A percentile compares a stretch with the other conserved stretches of the same genome.
Conservation (phyloP, 768 basidiomycete genomes). For the Panellus pusillus region DNA sequence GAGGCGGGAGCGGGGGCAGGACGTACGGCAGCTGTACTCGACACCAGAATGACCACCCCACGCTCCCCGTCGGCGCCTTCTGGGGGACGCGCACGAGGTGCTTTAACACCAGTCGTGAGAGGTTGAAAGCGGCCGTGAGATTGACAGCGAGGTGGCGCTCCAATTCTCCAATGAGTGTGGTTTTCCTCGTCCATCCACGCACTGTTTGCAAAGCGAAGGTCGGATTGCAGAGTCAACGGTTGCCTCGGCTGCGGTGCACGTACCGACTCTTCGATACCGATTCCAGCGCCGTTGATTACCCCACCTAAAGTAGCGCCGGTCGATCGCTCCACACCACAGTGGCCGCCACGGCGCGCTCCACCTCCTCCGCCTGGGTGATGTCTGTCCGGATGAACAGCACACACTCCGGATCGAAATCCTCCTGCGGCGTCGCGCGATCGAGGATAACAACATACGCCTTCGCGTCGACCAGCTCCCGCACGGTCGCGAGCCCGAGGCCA, state of each 20-base stretch:
- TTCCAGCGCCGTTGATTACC: slow-evolving; percentile 40
- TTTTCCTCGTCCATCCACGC: slow-evolving; percentile 29
- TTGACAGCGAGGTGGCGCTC: slow-evolving; percentile 37
- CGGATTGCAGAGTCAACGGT: not conserved
- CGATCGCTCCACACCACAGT: slow-evolving; percentile 28
- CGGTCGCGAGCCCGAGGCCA: slow-evolving; percentile 39
- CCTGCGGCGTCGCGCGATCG: slow-evolving; percentile 28
- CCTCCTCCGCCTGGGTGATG: slow-evolving; percentile 29
- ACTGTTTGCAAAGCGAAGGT: slow-evolving; percentile 18
- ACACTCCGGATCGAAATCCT: not conserved
- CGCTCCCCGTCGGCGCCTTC: slow-evolving; percentile 31
- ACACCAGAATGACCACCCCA: slow-evolving; percentile 39
- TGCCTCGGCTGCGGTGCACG: slow-evolving; percentile 14
- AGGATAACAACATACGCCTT: slow-evolving; percentile 33
- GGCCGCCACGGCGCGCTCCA: slow-evolving; percentile 28
- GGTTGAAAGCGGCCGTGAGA: slow-evolving; percentile 39
- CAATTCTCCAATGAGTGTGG: slow-evolving; percentile 37
- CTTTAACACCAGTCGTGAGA: slow-evolving; percentile 35
- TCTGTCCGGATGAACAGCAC: slow-evolving; percentile 28
- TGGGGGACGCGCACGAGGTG: slow-evolving; percentile 30
- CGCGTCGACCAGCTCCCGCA: slow-evolving; percentile 25
- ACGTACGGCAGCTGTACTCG: slow-evolving; percentile 35
- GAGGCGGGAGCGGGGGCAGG: not conserved
- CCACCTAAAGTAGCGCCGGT: slow-evolving; percentile 34
- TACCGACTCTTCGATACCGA: slow-evolving; percentile 29